These are phyloP conservation scores for Coniochaeta sp. DNA, from an alignment of 2,329 filamentous ascomycete genomes.

Conservation along the genomic window DNA sequence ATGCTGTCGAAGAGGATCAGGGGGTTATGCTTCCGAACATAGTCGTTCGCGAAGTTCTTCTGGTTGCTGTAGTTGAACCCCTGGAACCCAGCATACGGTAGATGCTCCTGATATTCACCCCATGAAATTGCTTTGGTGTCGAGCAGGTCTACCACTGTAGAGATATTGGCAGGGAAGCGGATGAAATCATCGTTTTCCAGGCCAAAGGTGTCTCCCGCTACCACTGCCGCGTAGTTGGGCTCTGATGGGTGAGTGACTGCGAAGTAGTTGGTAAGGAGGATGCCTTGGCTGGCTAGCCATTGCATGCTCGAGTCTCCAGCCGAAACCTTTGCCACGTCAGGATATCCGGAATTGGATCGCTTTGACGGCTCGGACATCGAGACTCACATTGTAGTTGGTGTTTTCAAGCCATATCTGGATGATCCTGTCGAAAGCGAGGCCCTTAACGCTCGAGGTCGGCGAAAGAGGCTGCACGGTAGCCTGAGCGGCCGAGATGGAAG, in stretches of 20 bases:
- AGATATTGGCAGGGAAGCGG: slow-evolving; percentile 35
- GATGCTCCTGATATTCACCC: slow-evolving; percentile 38
- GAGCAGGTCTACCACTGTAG: slow-evolving; percentile 37
- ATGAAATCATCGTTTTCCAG: slow-evolving; percentile 36
- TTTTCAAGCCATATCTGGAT: neutral
- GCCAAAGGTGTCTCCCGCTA: slow-evolving; percentile 28
- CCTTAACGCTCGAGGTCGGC: neutral
- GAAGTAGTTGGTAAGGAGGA: neutral
- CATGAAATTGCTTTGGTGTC: slow-evolving; percentile 31
- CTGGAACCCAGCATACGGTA: slow-evolving; percentile 39
- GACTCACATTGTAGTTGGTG: neutral
- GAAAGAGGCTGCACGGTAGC: neutral
- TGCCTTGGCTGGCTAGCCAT: neutral
- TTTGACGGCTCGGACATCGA: neutral
- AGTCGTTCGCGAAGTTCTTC: slow-evolving; percentile 23
- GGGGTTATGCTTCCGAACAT: slow-evolving; percentile 35
- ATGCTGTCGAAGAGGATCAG: slow-evolving; percentile 35
- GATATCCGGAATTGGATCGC: too few relatives aligned
- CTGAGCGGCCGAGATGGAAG: neutral
- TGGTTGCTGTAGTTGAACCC: slow-evolving; percentile 29
- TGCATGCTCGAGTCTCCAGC: neutral
- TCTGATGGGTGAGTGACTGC: slow-evolving; percentile 24
- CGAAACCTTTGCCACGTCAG: neutral
- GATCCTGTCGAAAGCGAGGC: neutral
- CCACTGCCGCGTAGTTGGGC: slow-evolving; percentile 24